Conservation (phyloP, 73 alveolate species). For the Stentor coeruleus region DNA sequence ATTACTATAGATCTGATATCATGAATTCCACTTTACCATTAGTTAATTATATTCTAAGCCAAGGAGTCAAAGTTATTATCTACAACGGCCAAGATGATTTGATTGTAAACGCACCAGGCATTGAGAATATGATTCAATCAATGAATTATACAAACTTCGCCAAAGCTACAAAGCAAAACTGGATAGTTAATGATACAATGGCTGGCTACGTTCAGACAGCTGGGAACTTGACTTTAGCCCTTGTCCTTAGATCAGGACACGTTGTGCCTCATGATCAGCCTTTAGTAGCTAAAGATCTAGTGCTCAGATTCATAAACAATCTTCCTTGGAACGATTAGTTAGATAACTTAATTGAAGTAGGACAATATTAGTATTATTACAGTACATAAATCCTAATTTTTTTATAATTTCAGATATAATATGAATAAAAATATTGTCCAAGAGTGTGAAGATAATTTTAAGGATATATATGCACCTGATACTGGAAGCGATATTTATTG, state of each 20-base stretch:
- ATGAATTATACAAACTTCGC: constrained; percentile 44
- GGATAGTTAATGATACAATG: constrained; percentile 33
- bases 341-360: too few relatives aligned
- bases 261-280: constrained; percentile 85
- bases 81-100: constrained; percentile 60
- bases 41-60: constrained; percentile 33
- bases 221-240: constrained; percentile 17
- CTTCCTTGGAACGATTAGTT: constrained; percentile 6
- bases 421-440: too few relatives aligned
- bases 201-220: not conserved
- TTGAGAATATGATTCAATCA: constrained; percentile 48
- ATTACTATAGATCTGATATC: constrained; percentile 50
- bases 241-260: constrained; percentile 77
- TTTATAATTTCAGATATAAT: too few relatives aligned
- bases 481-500: too few relatives aligned
- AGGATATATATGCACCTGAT: too few relatives aligned
- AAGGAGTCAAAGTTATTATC: constrained; percentile 37
- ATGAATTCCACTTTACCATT: constrained; percentile 41
- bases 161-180: constrained; percentile 34
- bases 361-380: too few relatives aligned
- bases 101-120: constrained; percentile 61
- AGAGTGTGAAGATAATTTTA: too few relatives aligned
- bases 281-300: constrained; percentile 47
- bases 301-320: constrained; percentile 52
- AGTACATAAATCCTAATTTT: too few relatives aligned